Evolutionary conservation across 2,329 filamentous ascomycete genomes (phyloP), one percentile per base, ranked within the genome.

Genomic region (Myotisia sp.): DNA sequence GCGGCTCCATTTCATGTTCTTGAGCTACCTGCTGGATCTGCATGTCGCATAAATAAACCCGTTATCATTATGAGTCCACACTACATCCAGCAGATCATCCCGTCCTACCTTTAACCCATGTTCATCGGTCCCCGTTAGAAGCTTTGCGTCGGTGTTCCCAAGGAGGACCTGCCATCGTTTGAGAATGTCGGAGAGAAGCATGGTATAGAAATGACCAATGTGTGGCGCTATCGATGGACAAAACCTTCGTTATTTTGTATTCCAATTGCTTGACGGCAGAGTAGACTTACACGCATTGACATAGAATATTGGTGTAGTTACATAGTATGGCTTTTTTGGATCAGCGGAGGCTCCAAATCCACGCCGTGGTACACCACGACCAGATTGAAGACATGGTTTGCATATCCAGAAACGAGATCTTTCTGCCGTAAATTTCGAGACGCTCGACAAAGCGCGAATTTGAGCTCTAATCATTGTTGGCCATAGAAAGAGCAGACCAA

Each of bases 241-340:
- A 14, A 33, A 12, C 9, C 29, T 36, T 26, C 29, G 27, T 10
- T 38, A 13, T n/a, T 5, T 33, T 2, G 31, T 6, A 32, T 31
- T 33, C 23, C 27, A 19, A 23, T 19, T 19, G 10, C 2, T 10
- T 19, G 17, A 13, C 14, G 7, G 26, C 13, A 3, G 19, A 34
- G 19, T 34, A 27, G 12, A 44, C 64, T 46, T 63, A 86, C 83
- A 76, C 36, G 86, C 83, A 70, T 98, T 98, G 63, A 98, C 90
- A 59, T 98, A 98, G 65, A 95, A 98, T 38, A 98, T 98, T 2
- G 90, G 90, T 6, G 85, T 92, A 4, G 90, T 95, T 49, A 93
- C 68, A 65, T 95, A 98, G 64, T 79, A 94, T 6, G 87, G 85
- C 63, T 95, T 95, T 16, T 16, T 14, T 17, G 22, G 18, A 6